Base-by-base conservation (phyloP, 1,139 yeast species). In the Hyphopichia fennica region DNA sequence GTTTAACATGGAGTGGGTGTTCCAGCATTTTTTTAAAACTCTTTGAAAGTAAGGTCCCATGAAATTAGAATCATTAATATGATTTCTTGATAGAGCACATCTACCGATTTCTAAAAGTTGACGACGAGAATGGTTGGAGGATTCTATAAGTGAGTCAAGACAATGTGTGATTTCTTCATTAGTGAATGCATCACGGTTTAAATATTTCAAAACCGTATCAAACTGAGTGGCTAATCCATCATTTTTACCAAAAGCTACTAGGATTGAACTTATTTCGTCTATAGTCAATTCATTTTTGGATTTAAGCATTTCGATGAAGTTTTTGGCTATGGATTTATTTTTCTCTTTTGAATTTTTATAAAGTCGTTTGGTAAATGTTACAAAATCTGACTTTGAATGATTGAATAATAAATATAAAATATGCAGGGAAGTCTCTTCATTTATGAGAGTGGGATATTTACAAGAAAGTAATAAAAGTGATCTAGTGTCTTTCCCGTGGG, bases 21-120 rank as follows among this genome's bases (percentile, higher is more conserved):
- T 17, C 40, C 35, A 38, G 32, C 32, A 31, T n/a, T n/a, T 17
- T 13, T 23, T n/a, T 18, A 38, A 17, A 13, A 33, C 11, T 6
- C 25, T 16, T n/a, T 31, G 15, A 36, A 38, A 33, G 18, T 9
- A 31, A 9, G 35, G 30, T 16, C 22, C 32, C 13, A 20, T 19
- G 20, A 31, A 31, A 7, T 10, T 4, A 4, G n/a, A 9, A 17
- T 31, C 14, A 7, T 6, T 16, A 4, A 16, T 16, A 11, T 31
- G 7, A 17, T 16, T 17, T 16, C 34, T 10, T 4, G 14, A 17
- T 31, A 31, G 5, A 8, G 34, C 34, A 17, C 34, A 31, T 17
- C 34, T 16, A 4, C 34, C 34, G 17, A 31, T 11, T 17, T 31
- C 34, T 4, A 31, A 15, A 8, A 29, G 17, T 29, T 29, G 32